Evolutionary conservation across 2,329 filamentous ascomycete species (phyloP).

Genomic region (Ascosphaera aggregata): DNA sequence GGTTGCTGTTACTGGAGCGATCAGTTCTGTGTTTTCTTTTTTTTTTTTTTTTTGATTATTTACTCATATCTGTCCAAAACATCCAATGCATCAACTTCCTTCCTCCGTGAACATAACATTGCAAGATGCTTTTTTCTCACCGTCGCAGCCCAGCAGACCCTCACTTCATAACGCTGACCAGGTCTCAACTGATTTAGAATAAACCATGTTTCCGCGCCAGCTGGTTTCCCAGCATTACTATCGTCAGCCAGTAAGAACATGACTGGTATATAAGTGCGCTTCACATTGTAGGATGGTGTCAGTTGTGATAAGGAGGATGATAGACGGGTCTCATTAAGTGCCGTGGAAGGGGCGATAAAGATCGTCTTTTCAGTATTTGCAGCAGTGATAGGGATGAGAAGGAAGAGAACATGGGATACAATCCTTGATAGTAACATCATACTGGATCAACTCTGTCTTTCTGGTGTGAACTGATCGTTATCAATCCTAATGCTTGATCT

Average conservation of each 20-base stretch:
- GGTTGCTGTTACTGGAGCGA: constrained; percentile 38
- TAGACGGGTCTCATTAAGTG: not conserved
- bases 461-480: too few species aligned
- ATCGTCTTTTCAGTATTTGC: constrained; percentile 86
- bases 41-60: too few species aligned
- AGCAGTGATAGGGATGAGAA: too few species aligned
- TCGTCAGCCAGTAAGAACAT: not conserved
- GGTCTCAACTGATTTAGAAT: constrained; percentile 46
- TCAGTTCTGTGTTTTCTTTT: too few species aligned
- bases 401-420: too few species aligned
- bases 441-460: too few species aligned
- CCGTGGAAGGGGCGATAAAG: constrained; percentile 45
- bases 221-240: constrained; percentile 14
- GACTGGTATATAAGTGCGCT: not conserved
- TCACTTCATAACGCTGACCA: constrained; percentile 65
- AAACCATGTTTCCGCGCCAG: constrained; percentile 52
- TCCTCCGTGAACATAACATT: too few species aligned
- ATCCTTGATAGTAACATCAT: too few species aligned
- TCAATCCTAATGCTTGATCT: too few species aligned
- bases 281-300: not conserved
- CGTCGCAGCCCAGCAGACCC: constrained; percentile 81
- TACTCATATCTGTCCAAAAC: too few species aligned
- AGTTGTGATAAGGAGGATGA: not conserved
- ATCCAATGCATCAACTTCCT: too few species aligned
- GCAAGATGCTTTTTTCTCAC: constrained; percentile 30